phyloP scores from a whole-genome alignment of 441 rosid genomes.

The Jatropha podagrica region DNA sequence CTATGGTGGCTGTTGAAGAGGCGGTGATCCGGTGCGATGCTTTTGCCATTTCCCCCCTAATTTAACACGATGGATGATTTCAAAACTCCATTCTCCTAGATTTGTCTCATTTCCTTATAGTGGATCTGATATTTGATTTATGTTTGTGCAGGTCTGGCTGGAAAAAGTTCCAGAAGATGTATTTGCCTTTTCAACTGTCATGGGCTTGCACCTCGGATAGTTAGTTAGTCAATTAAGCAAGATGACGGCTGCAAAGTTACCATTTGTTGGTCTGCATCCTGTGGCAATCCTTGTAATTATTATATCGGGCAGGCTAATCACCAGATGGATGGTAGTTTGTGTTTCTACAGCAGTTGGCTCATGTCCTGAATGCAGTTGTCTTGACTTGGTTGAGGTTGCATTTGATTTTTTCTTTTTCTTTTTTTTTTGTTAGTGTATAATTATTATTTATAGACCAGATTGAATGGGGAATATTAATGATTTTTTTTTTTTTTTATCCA shows the following conservation, averaged over 20 bases:
- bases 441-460: neutral
- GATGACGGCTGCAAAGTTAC: neutral
- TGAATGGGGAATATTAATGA: too few species aligned
- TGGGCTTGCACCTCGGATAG: neutral
- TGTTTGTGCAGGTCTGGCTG: neutral
- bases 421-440: too few species aligned
- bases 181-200: neutral
- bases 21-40: constrained; percentile 37
- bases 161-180: neutral
- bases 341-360: neutral
- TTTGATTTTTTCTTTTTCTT: neutral
- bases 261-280: neutral
- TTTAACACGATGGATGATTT: constrained; percentile 21
- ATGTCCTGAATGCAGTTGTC: neutral
- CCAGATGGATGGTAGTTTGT: neutral
- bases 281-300: neutral
- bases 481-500: too few species aligned
- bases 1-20: constrained; percentile 36
- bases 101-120: neutral
- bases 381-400: neutral
- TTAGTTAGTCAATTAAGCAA: neutral
- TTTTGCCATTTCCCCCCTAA: constrained; percentile 15
- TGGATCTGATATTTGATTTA: neutral
- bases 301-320: neutral
- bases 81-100: constrained; percentile 1